These are phyloP conservation scores for Acrocalymma vagum DNA, from an alignment of 2,329 filamentous ascomycete species.

Conservation along the genomic window DNA sequence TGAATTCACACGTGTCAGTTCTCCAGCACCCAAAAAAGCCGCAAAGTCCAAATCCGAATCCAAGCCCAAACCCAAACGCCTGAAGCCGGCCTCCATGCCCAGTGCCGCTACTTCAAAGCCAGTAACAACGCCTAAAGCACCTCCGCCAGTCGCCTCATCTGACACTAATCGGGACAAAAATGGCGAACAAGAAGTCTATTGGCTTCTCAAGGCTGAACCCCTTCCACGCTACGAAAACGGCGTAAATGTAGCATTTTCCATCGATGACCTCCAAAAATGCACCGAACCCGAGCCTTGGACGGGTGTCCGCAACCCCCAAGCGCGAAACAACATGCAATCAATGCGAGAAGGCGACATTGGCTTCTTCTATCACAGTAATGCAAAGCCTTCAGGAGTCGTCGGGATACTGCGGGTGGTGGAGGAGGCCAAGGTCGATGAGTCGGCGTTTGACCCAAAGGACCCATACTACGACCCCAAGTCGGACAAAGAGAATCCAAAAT, in stretches of 20 bases:
- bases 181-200: constrained; percentile 48
- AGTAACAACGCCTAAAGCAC: constrained; percentile 10
- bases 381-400: constrained; percentile 86
- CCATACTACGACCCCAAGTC: constrained; percentile 88
- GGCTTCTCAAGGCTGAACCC: constrained; percentile 71
- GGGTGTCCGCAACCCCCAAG: constrained; percentile 65
- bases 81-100: constrained; percentile 5
- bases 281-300: constrained; percentile 89
- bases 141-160: constrained; percentile 22
- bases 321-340: constrained; percentile 86
- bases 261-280: constrained; percentile 82
- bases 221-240: constrained; percentile 87
- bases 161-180: constrained; percentile 34
- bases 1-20: constrained; percentile 6
- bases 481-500: constrained; percentile 74
- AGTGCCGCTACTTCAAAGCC: constrained; percentile 16
- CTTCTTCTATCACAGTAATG: constrained; percentile 98
- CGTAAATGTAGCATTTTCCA: constrained; percentile 89
- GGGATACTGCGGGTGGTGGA: constrained; percentile 89
- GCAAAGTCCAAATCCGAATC: constrained; percentile 15
- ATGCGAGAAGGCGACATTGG: constrained; percentile 94
- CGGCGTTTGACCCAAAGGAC: constrained; percentile 74
- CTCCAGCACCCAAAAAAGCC: constrained; percentile 30
- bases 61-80: constrained; percentile 12
- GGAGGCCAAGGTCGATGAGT: constrained; percentile 82